phyloP scores from a whole-genome alignment of 169 alveolate species.

The Neospora caninum region DNA sequence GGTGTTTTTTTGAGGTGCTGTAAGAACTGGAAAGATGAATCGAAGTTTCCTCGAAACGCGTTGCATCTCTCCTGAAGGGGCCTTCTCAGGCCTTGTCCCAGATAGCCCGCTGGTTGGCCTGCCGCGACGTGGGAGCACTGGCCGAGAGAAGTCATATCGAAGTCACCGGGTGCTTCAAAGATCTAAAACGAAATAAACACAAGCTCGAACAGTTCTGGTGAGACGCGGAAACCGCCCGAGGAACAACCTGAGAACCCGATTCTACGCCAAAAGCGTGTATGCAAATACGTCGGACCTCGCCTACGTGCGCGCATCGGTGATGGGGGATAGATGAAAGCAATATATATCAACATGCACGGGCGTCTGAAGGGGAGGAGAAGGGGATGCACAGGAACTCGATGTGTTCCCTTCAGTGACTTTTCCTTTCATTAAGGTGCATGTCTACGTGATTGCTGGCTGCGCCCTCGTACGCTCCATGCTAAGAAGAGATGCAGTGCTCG shows the following conservation, averaged over 20 bases:
- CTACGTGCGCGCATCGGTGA: not conserved
- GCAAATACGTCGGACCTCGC: not conserved
- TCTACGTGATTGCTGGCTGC: too few species aligned
- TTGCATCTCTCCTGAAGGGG: not conserved
- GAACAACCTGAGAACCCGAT: not conserved
- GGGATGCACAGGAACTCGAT: too few species aligned
- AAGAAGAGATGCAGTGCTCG: too few species aligned
- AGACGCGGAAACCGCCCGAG: too few species aligned
- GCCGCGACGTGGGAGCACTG: not conserved
- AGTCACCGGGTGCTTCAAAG: conserved; percentile 48
- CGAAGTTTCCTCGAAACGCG: not conserved
- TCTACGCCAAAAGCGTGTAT: too few species aligned
- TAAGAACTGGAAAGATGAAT: not conserved
- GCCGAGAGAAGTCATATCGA: not conserved
- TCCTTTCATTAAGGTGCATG: too few species aligned
- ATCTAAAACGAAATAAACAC: conserved; percentile 19
- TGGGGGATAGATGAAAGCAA: too few species aligned
- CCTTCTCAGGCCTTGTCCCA: not conserved
- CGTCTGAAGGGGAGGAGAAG: too few species aligned
- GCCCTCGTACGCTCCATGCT: too few species aligned
- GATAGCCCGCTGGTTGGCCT: not conserved
- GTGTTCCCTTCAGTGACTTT: too few species aligned
- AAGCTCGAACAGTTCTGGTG: not conserved
- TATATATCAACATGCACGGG: too few species aligned
- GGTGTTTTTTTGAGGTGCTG: not conserved